Evolutionary conservation across 1,284 basidiomycete genomes (phyloP), one percentile per base, ranked within the genome.

Genomic region (Austroboletus olivaceoglutinosus): DNA sequence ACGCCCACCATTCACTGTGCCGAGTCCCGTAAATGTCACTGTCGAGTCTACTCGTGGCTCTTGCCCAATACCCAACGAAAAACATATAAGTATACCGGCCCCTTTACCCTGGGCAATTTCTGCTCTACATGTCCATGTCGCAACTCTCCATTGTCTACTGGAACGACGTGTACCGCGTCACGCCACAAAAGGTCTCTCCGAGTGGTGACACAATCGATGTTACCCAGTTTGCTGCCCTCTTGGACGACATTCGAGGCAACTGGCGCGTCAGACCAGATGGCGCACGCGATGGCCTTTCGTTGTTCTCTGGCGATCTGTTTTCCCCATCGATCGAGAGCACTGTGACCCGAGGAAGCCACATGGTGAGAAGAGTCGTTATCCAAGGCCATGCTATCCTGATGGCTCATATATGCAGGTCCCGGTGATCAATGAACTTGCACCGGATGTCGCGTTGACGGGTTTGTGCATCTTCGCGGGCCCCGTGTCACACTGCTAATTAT

Each of bases 281-380:
- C 3, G 70, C 73, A 43, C 75, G 73, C 52, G 86, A 91, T 57
- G 93, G 93, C 0, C 73, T 97, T 4, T 77, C 88, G 0, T 71
- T 97, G 3, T 97, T 96, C 70, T 93, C 90, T 25, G 93, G 93
- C 6, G 93, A 96, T 66, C 73, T 91, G 5, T 93, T 93, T 66
- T 85, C 86, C 18, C 93, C 92, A 0, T 91, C 88, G 4, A 81
- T 93, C 1, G 92, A 95, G 70, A 91, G 86, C 59, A 85, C 86
- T 9, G 85, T 97, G 21, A 95, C 93, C 4, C 75, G 93, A 66
- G 93, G 93, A 38, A 92, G 87, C 53, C 92, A 96, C 78, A 91
- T 96, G 90, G 90, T 92, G 58, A 61, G 77, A 31, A 22, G 7
- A 38, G 25, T 15, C 22, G 36, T 30, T n/a, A 3, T n/a, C 6